Evolutionary conservation across 2,329 filamentous ascomycete species (phyloP).

Genomic region (Neoarthrinium moseri): DNA sequence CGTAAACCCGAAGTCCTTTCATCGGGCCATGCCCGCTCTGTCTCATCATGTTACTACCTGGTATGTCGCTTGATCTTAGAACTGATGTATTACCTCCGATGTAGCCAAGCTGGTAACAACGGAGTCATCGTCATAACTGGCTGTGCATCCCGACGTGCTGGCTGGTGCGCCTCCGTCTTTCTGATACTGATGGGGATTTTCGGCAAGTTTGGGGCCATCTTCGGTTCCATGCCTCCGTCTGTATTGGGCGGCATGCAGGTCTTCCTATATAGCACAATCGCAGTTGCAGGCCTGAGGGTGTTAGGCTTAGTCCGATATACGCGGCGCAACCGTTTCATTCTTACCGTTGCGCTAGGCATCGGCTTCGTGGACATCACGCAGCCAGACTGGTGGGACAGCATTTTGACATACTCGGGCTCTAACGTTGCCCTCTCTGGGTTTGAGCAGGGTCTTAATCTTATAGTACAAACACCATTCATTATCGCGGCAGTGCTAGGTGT

Average conservation of each 20-base stretch:
- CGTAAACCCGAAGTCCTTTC: not conserved
- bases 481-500: slow-evolving; percentile 41
- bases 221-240: slow-evolving; percentile 61
- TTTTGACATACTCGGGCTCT: slow-evolving; percentile 33
- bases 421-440: slow-evolving; percentile 36
- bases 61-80: not conserved
- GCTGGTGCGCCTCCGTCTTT: slow-evolving; percentile 65
- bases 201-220: slow-evolving; percentile 67
- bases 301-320: slow-evolving; percentile 62
- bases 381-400: slow-evolving; percentile 36
- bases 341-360: slow-evolving; percentile 59
- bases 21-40: not conserved
- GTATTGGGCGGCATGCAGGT: slow-evolving; percentile 52
- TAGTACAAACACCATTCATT: slow-evolving; percentile 39
- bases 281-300: slow-evolving; percentile 65
- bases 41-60: not conserved
- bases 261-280: slow-evolving; percentile 66
- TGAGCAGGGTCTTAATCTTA: slow-evolving; percentile 37
- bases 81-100: not conserved
- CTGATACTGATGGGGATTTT: slow-evolving; percentile 69
- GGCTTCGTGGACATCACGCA: slow-evolving; percentile 50
- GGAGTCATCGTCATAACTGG: slow-evolving; percentile 67
- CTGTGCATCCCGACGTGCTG: slow-evolving; percentile 67
- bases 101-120: slow-evolving; percentile 67
- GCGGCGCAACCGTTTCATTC: slow-evolving; percentile 64